Evolutionary conservation across 208 protist genomes (phyloP).

Genomic region (Naegleria gruberi): DNA sequence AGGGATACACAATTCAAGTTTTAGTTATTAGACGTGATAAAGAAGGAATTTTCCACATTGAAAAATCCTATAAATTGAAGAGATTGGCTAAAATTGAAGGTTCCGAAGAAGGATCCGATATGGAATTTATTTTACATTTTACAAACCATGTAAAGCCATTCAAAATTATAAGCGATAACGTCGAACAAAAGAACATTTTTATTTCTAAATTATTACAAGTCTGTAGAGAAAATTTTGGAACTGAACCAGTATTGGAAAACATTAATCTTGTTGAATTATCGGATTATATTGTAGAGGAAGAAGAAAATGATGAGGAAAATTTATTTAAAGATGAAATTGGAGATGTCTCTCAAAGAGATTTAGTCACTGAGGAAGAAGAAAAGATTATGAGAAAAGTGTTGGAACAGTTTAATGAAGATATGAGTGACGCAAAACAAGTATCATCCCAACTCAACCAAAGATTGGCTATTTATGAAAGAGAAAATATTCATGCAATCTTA

Average conservation of each 20-base stretch:
- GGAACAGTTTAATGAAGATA: slow-evolving; percentile 1
- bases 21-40: not conserved
- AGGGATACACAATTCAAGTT: not conserved
- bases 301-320: slow-evolving; percentile 7
- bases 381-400: slow-evolving; percentile 2
- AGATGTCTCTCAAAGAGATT: not conserved
- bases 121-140: not conserved
- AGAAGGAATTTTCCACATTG: not conserved
- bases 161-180: not conserved
- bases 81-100: slow-evolving; percentile 1
- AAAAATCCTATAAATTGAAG: not conserved
- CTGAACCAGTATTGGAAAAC: not conserved
- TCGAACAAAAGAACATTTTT: slow-evolving; percentile 3
- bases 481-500: slow-evolving; percentile 13
- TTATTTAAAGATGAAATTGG: not conserved
- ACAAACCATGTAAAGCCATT: not conserved
- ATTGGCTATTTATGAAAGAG: not conserved
- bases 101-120: not conserved
- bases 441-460: not conserved
- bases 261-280: not conserved
- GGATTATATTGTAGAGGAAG: not conserved
- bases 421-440: not conserved
- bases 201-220: not conserved
- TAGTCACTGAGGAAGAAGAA: not conserved
- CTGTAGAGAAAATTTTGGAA: not conserved